Conservation (phyloP, 169 alveolate genomes). For the Plasmodium relictum region DNA sequence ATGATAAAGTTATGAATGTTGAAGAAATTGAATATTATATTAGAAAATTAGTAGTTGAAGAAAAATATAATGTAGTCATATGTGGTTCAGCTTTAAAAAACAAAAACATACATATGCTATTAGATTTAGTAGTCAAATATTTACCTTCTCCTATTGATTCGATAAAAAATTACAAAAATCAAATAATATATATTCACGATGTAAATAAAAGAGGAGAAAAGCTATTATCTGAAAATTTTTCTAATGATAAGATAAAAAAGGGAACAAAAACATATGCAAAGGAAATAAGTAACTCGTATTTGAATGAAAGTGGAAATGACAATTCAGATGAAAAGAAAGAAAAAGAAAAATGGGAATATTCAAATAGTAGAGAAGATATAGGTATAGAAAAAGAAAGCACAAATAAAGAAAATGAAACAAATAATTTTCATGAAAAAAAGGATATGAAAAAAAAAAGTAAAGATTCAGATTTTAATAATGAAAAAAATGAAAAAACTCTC, state of each 20-base stretch:
- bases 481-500: no score
- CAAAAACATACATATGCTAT: conserved; percentile 83
- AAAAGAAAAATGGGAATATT: neutral
- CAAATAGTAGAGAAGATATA: neutral
- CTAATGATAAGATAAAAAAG: neutral
- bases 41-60: conserved; percentile 85
- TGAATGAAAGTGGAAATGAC: neutral
- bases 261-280: no score
- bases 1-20: conserved; percentile 82
- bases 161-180: conserved; percentile 61
- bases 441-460: neutral
- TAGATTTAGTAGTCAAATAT: conserved; percentile 85
- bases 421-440: neutral
- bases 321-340: neutral
- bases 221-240: neutral
- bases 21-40: conserved; percentile 86
- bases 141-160: conserved; percentile 91
- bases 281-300: neutral
- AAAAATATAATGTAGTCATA: conserved; percentile 86
- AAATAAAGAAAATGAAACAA: neutral
- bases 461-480: no score
- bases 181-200: conserved; percentile 49
- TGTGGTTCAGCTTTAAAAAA: conserved; percentile 95
- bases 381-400: neutral
- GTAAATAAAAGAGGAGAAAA: conserved; percentile 62